Base-by-base conservation (phyloP, 2,329 filamentous ascomycete genomes). In the Colletotrichum sojae region DNA sequence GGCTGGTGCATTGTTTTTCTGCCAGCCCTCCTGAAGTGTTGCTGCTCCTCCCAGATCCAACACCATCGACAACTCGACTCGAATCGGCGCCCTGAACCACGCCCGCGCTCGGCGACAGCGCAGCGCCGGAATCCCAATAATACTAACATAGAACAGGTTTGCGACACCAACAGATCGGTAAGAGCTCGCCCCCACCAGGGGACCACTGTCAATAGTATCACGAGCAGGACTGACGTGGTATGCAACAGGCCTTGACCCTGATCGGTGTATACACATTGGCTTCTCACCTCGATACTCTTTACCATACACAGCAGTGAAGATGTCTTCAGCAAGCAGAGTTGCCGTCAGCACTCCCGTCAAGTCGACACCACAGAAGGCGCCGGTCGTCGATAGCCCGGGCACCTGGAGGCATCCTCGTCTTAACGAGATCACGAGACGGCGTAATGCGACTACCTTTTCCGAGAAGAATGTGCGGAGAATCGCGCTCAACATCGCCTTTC, bases 391-490 rank as follows among this genome's bases (percentile, higher is more conserved):
- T 61, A 89, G 87, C 74, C 88, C 93, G 6, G 95, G 95, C 63
- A 94, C 91, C 77, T 99, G 96, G 95, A 89, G 91, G 76, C 96
- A 99, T 79, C 96, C 96, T 40, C 90, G 92, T 71, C 87, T 98
- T 72, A 88, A 94, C 75, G 95, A 98, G 81, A 97, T 99, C 77
- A 90, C 92, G 16, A 88, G 88, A 71, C 90, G 96, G 59, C 93
- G 94, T 77, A 91, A 93, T 78, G 91, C 91, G 20, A 90, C 90
- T 15, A 92, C 87, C 55, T 97, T 98, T 78, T 90, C 91, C 64
- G 90, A 95, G 74, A 89, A 88, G 77, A 95, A 97, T 73, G 82
- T 96, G 56, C 88, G 85, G 70, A 88, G 86, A 61, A 89, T 97
- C 59, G 77, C 89, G 36, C 89, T 91, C 80, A 97, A 97, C 78